phyloP scores from a whole-genome alignment of 495 filamentous ascomycete genomes.

The Trichoderma parareesei region DNA sequence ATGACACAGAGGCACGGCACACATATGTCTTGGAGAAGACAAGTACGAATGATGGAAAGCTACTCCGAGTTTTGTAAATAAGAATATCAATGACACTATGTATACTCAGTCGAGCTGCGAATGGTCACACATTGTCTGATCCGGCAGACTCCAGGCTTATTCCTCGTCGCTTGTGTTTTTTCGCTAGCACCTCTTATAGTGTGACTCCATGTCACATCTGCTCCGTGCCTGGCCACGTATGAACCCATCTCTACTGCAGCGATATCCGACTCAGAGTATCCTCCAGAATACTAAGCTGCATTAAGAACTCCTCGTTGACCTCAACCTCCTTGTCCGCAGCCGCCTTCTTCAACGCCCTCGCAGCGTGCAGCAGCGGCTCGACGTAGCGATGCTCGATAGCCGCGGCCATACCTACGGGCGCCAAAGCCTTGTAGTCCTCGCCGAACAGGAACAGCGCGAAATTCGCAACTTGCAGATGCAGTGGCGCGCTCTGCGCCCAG shows the following conservation, averaged over 20 bases:
- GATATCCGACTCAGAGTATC: constrained; percentile 26
- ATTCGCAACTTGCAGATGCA: constrained; percentile 39
- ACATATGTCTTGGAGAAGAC: too few species aligned
- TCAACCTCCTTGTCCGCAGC: constrained; percentile 20
- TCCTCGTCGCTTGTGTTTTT: neutral
- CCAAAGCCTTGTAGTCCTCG: constrained; percentile 28
- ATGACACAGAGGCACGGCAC: too few species aligned
- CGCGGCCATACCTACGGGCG: constrained; percentile 33
- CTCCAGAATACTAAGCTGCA: constrained; percentile 29
- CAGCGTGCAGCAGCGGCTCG: constrained; percentile 37
- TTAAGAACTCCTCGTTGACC: constrained; percentile 17
- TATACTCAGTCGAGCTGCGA: too few species aligned
- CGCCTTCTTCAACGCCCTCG: constrained; percentile 34
- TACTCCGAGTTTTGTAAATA: too few species aligned
- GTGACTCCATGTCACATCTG: neutral
- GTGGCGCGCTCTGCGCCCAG: constrained; percentile 30
- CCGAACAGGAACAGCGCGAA: constrained; percentile 45
- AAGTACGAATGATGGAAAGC: too few species aligned
- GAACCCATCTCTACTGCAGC: constrained; percentile 13
- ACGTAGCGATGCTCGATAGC: constrained; percentile 46
- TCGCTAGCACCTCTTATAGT: neutral
- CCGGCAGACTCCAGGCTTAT: too few species aligned
- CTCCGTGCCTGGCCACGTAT: neutral
- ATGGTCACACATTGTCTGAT: too few species aligned
- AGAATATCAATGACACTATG: too few species aligned